A percentile compares a stretch with the other conserved stretches of the same genome.
phyloP scores from a whole-genome alignment of 1,284 basidiomycete genomes.

The Trichosporon coremiiforme region DNA sequence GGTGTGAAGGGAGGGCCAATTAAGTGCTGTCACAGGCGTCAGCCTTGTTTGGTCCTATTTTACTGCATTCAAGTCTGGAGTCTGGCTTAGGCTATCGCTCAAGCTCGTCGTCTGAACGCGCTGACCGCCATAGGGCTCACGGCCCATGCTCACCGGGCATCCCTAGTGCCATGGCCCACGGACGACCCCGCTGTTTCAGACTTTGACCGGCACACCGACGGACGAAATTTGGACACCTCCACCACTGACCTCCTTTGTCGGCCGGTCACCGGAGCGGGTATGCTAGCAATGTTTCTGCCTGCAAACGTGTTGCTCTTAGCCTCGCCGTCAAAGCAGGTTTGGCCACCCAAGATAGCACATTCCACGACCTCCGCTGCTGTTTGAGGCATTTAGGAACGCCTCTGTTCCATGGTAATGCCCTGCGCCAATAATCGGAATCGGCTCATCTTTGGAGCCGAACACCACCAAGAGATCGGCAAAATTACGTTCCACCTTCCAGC shows the following conservation, averaged over 20 bases:
- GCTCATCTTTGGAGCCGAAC: constrained; percentile 10
- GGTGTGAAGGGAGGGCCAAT: constrained; percentile 4
- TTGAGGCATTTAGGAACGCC: not conserved
- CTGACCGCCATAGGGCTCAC: not conserved
- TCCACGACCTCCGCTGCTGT: not conserved
- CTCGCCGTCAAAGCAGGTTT: not conserved
- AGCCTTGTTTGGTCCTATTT: constrained; percentile 14
- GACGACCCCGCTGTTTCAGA: not conserved
- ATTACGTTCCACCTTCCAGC: not conserved
- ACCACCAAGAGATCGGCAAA: not conserved
- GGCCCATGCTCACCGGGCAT: not conserved
- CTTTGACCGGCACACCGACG: not conserved
- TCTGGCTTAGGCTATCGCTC: not conserved
- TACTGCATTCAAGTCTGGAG: no score
- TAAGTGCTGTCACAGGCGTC: not conserved
- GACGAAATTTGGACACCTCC: not conserved
- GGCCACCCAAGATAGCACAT: not conserved
- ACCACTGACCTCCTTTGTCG: not conserved
- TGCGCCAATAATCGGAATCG: constrained; percentile 9
- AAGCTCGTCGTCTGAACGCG: not conserved
- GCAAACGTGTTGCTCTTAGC: not conserved
- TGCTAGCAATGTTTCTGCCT: not conserved
- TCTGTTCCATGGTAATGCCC: not conserved
- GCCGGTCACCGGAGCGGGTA: no score
- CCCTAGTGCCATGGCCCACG: not conserved